A percentile compares a stretch with the other conserved stretches of the same genome.
Conservation (phyloP, 2,329 filamentous ascomycete genomes). For the Penicillium sp. region DNA sequence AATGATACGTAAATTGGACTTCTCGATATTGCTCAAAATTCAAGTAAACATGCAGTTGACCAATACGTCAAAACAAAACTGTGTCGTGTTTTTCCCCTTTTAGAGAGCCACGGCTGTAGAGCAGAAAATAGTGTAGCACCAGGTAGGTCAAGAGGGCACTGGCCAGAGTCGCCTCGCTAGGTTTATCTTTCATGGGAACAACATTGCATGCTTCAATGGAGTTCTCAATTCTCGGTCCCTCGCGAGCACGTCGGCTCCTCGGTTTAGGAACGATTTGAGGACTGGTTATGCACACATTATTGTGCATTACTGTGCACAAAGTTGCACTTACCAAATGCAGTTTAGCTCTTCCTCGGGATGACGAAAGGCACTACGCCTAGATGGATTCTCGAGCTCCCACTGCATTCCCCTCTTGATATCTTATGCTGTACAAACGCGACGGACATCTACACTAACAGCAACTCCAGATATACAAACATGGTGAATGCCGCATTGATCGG, state of each 20-base stretch:
- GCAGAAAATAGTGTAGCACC: neutral
- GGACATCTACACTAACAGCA: neutral
- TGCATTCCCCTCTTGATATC: neutral
- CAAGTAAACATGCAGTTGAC: neutral
- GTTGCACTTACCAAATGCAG: neutral
- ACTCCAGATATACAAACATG: constrained; percentile 29
- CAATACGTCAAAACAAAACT: neutral
- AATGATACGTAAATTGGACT: too few relatives aligned
- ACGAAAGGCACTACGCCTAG: neutral
- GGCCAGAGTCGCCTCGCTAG: neutral
- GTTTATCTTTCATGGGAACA: neutral
- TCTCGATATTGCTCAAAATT: too few relatives aligned
- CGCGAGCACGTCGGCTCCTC: neutral
- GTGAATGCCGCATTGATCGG: constrained; percentile 46
- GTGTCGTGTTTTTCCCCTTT: neutral
- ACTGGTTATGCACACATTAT: neutral
- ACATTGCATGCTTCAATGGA: neutral
- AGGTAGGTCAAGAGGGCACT: neutral
- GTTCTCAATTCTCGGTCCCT: neutral
- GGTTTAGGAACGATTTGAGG: neutral
- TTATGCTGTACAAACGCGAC: neutral
- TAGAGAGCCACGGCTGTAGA: neutral
- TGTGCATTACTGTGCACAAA: neutral
- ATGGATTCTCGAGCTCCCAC: neutral
- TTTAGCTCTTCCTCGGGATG: neutral